Evolutionary conservation across 208 protist species (phyloP).

Genomic region (Zelonia costaricensis): DNA sequence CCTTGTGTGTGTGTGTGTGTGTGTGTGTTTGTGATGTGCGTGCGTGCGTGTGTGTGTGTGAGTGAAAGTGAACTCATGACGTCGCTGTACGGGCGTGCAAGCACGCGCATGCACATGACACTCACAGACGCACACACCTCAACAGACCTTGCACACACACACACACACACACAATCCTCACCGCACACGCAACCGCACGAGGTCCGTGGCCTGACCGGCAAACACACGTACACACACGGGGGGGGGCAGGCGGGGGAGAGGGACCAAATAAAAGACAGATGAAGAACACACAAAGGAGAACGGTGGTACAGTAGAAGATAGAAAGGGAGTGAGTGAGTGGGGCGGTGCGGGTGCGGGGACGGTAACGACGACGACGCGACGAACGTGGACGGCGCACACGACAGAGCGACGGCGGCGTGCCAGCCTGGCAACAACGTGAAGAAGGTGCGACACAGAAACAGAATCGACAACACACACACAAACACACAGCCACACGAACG

Average conservation of each 20-base stretch:
- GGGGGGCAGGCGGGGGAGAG: too few species aligned
- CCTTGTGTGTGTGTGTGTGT: background rate
- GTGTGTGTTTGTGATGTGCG: background rate
- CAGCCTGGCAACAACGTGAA: background rate
- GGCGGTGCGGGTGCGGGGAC: too few species aligned
- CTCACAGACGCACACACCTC: background rate
- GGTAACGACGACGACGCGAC: too few species aligned
- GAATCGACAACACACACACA: background rate
- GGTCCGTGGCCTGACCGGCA: too few species aligned
- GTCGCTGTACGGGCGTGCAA: background rate
- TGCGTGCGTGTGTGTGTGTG: background rate
- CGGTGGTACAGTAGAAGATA: too few species aligned
- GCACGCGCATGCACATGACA: background rate
- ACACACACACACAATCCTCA: background rate
- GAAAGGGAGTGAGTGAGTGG: too few species aligned
- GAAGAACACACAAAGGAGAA: too few species aligned
- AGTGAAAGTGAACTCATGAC: too few species aligned
- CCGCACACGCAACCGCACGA: too few species aligned
- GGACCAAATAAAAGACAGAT: too few species aligned
- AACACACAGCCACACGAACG: conserved; percentile 9
- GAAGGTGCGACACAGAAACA: background rate
- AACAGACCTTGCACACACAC: background rate
- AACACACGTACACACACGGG: too few species aligned
- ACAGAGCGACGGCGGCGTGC: background rate
- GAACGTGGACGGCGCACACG: background rate